A percentile compares a stretch with the other conserved stretches of the same genome.
These are phyloP conservation scores for Penicillium macrosclerotiorum DNA, from an alignment of 495 filamentous ascomycete genomes.

Conservation along the genomic window DNA sequence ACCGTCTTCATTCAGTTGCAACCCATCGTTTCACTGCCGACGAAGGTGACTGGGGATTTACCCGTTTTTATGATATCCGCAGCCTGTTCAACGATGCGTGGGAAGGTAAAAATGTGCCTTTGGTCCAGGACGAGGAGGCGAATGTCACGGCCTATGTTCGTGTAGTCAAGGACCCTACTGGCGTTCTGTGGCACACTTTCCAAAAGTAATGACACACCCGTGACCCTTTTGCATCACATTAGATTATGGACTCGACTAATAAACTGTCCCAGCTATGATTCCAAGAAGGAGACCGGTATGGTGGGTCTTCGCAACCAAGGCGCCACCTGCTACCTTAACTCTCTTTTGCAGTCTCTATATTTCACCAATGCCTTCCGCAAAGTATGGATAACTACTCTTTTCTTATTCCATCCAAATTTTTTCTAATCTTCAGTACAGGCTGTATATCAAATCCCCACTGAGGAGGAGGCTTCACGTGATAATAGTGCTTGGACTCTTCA, in stretches of 20 bases:
- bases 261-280: constrained; percentile 73
- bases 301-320: constrained; percentile 97
- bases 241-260: not conserved
- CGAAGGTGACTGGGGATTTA: constrained; percentile 99
- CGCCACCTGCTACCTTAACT: constrained; percentile 98
- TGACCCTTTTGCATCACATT: not conserved
- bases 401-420: constrained; percentile 4
- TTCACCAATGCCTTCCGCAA: constrained; percentile 98
- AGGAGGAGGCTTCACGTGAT: constrained; percentile 70
- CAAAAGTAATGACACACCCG: constrained; percentile 60
- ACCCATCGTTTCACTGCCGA: constrained; percentile 93
- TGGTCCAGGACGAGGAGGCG: constrained; percentile 83
- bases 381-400: constrained; percentile 43
- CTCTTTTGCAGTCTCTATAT: constrained; percentile 91
- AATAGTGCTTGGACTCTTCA: constrained; percentile 95
- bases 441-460: constrained; percentile 92
- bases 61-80: constrained; percentile 81
- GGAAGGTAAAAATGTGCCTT: constrained; percentile 65
- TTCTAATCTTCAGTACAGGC: constrained; percentile 59
- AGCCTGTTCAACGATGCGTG: constrained; percentile 73
- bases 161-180: constrained; percentile 93
- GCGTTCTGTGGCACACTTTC: constrained; percentile 99
- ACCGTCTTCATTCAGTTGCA: constrained; percentile 43
- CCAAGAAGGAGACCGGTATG: constrained; percentile 96
- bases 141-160: constrained; percentile 92